Evolutionary conservation across 768 basidiomycete species (phyloP), one percentile per base, ranked within the genome.

Genomic region (Multifurca ochricompacta): DNA sequence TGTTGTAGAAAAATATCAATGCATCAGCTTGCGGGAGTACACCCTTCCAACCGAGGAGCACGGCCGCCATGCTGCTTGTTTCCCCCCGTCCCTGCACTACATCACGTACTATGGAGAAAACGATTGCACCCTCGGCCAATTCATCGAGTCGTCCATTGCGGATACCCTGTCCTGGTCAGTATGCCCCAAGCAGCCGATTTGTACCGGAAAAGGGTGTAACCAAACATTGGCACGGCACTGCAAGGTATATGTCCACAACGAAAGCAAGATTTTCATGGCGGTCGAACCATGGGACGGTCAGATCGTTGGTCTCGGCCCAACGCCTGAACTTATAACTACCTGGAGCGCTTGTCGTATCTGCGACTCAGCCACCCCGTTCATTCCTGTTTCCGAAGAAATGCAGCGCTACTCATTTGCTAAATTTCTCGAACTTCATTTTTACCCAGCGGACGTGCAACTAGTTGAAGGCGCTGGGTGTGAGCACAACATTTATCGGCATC

Each of bases 391-490:
- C 2, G 85, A 90, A 62, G 92, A 95, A 67, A 92, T 94, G 77
- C 87, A 91, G 64, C 75, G 85, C 52, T 92, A 95, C 66, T 97
- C 94, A 4, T 95, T 97, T 66, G 91, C 87, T 32, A 94, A 96
- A 63, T 98, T 95, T 68, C 78, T 99, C 27, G 95, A 99, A 66
- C 80, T 95, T 25, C 88, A 92, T 65, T 97, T 97, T 69, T 96
- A 98, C 69, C 93, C 92, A 28, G 81, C 91, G 31, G 82, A 90
- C 59, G 83, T 93, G 63, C 77, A 82, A 63, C 74, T 91, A 44
- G 82, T 91, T n/a, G 85, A 83, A 62, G 91, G 88, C 8, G 90
- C 91, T 30, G 85, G 85, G 3, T 98, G 96, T 65, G 79, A 86
- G 52, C 96, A 99, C 69, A 96, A 98, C 66, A 89, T 93, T 54